Conservation (phyloP, 805 yeast genomes). For the Spathaspora sp. region DNA sequence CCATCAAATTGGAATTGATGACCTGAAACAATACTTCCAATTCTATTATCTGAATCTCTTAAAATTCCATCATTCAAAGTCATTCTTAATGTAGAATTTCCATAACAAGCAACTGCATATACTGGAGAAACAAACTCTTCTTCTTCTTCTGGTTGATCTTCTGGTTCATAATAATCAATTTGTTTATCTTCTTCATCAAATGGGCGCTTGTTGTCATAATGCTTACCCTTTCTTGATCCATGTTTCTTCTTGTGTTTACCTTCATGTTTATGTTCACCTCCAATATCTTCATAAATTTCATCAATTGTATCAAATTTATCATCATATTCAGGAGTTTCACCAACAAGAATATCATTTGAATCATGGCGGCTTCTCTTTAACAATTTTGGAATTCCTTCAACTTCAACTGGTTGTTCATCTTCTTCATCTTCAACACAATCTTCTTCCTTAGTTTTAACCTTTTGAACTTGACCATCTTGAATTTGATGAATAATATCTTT, state of each 20-base stretch:
- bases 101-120: slow-evolving; percentile 25
- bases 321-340: slow-evolving; percentile 1
- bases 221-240: neutral
- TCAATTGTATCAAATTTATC: slow-evolving; percentile 3
- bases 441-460: slow-evolving; percentile 5
- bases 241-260: slow-evolving; percentile 1
- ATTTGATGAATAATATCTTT: slow-evolving; percentile 20
- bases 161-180: slow-evolving; percentile 1
- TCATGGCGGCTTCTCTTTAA: slow-evolving; percentile 1
- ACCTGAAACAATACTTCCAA: slow-evolving; percentile 36
- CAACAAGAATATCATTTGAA: slow-evolving; percentile 1
- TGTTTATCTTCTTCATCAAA: neutral
- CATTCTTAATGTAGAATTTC: slow-evolving; percentile 23
- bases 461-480: slow-evolving; percentile 28
- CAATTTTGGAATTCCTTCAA: neutral
- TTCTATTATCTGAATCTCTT: slow-evolving; percentile 26
- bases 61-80: slow-evolving; percentile 26
- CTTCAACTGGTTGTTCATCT: slow-evolving; percentile 1
- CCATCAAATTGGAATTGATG: slow-evolving; percentile 42
- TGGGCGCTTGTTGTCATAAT: neutral
- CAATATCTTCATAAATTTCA: slow-evolving; percentile 6
- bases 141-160: slow-evolving; percentile 2
- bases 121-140: slow-evolving; percentile 18
- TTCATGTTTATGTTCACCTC: neutral
- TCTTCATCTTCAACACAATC: neutral